These are phyloP conservation scores for Dimargaris verticillata DNA, from an alignment of 192 early-diverging fungal species.

Conservation along the genomic window DNA sequence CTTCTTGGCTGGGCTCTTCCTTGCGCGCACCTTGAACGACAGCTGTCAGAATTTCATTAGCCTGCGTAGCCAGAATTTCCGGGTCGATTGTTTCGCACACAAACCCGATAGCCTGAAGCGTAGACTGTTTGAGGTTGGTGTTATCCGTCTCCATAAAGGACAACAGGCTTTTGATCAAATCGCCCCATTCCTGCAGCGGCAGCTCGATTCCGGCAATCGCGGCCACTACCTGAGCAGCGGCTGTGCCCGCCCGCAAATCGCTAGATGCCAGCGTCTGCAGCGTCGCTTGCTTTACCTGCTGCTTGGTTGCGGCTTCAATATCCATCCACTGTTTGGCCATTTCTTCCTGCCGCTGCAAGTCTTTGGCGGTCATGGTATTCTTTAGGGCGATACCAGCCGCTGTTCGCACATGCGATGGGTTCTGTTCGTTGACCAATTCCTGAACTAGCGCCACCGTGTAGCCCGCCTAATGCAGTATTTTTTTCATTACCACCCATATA, in stretches of 20 bases:
- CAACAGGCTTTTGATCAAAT: constrained; percentile 67
- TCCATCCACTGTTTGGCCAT: constrained; percentile 45
- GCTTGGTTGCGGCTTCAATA: constrained; percentile 33
- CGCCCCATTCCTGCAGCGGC: constrained; percentile 69
- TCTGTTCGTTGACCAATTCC: constrained; percentile 68
- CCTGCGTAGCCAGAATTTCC: constrained; percentile 59
- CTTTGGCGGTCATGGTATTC: constrained; percentile 79
- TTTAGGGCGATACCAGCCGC: constrained; percentile 85
- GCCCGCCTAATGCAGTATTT: too few relatives aligned
- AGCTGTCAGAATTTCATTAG: constrained; percentile 84
- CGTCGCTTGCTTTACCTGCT: constrained; percentile 51
- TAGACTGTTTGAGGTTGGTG: constrained; percentile 53
- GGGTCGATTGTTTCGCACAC: constrained; percentile 81
- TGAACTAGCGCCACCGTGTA: constrained; percentile 55
- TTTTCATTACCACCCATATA: too few relatives aligned
- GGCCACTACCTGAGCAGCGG: constrained; percentile 67
- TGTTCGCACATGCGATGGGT: constrained; percentile 41
- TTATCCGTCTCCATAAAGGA: constrained; percentile 56
- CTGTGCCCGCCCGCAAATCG: constrained; percentile 35
- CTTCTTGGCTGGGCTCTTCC: constrained; percentile 74
- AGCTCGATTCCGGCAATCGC: constrained; percentile 90
- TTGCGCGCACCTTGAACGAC: constrained; percentile 90
- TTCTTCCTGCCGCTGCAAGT: constrained; percentile 35
- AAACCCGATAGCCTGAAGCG: constrained; percentile 81
- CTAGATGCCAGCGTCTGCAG: constrained; percentile 25